Base-by-base conservation (phyloP, 2,329 filamentous ascomycete genomes). In the Tympanopsis confertula region DNA sequence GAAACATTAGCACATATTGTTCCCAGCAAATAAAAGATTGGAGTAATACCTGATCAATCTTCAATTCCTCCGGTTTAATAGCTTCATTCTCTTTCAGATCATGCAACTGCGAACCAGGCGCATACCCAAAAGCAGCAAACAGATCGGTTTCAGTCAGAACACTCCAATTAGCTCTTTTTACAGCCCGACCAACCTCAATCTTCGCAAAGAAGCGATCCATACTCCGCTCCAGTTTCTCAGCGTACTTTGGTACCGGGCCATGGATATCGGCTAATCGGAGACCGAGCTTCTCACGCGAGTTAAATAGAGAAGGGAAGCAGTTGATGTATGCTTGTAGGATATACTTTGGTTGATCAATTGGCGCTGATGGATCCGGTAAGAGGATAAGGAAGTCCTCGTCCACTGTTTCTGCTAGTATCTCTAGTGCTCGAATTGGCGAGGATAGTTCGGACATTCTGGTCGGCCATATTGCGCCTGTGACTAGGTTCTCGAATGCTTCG, bases 131-230 rank as follows among this genome's bases (percentile, higher is more conserved):
- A 10, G 17, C 22, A 41, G 35, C n/a, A 5, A 2, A 15, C 24
- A 39, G 20, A 12, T 20, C 19, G 28, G 20, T 24, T 13, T 12
- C 13, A 5, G 45, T 48, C 43, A 2, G 5, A 5, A 13, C 4
- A 50, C 58, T 45, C 39, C 69, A 69, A 22, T 74, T 74, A 4
- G 63, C 50, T n/a, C 71, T 51, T 48, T 67, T 69, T 2, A 64
- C 64, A 35, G 54, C 58, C 48, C 60, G 69, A 0, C 68, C 70
- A 1, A 63, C 63, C 38, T 66, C 56, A 0, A 74, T 37, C 35
- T 58, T 61, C 3, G 48, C 45, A 42, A 75, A 74, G 48, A 68
- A 72, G 4, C 61, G 57, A 50, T 75, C 69, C 68, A 75, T 72
- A 41, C 68, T 73, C 0, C 55, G 47, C 0, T 63, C 68, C 19